Evolutionary conservation across 176 grass and related monocot species (phyloP).

Genomic region (Phoenix roebelenii): DNA sequence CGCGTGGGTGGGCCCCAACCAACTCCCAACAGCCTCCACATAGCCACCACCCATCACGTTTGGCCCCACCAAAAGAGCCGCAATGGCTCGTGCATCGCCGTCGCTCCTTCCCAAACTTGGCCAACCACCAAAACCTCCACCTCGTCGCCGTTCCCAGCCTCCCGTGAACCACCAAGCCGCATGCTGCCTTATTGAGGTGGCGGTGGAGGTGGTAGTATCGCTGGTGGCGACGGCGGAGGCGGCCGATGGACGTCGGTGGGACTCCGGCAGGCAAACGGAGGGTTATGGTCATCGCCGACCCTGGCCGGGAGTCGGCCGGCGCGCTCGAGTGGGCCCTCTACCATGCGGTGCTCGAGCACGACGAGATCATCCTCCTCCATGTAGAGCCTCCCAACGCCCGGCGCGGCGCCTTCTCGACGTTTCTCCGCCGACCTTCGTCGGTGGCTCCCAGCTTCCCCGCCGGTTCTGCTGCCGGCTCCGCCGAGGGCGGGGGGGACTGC

Average conservation of each 20-base stretch:
- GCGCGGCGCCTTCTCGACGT: slow-evolving; percentile 14
- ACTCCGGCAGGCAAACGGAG: slow-evolving; percentile 31
- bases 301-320: slow-evolving; percentile 48
- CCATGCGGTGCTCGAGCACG: slow-evolving; percentile 56
- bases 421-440: slow-evolving; percentile 1
- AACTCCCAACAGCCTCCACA: no score
- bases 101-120: not conserved
- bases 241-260: not conserved
- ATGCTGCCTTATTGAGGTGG: not conserved
- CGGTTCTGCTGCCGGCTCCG: slow-evolving; percentile 5
- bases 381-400: slow-evolving; percentile 36
- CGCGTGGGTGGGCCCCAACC: no score
- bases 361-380: slow-evolving; percentile 75
- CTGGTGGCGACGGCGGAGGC: not conserved
- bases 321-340: slow-evolving; percentile 83
- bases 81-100: no score
- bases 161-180: not conserved
- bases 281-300: slow-evolving; percentile 64
- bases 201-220: slow-evolving; percentile 8
- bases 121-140: not conserved
- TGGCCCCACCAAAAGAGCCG: no score
- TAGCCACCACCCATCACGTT: no score
- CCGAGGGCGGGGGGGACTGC: not conserved
- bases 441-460: slow-evolving; percentile 10
- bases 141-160: not conserved